Evolutionary conservation across 352 stramenopile species (phyloP), one percentile per base, ranked within the genome.

Genomic region (Pythium biforme): DNA sequence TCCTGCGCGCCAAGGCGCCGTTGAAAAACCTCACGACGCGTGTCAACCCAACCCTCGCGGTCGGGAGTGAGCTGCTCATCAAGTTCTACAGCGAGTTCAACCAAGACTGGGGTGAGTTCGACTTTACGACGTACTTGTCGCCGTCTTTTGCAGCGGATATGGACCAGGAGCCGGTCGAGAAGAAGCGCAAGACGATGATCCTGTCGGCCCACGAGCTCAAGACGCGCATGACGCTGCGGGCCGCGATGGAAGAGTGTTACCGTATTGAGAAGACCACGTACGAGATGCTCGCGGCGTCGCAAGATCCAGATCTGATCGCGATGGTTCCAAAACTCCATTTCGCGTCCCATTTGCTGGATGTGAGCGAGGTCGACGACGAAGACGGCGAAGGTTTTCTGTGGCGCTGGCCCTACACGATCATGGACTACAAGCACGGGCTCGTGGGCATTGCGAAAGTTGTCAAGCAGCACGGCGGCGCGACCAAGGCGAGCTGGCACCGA

Each of bases 11-110:
- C 23, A 66, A 83, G 15, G 73, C 75, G 0, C 78, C 68, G 50
- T 55, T 92, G 53, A 83, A 77, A 29, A 83, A 68, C 45, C 62
- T 92, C 22, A 95, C 86, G 10, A 86, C 83, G 26, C 81, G 83
- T 15, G 83, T 85, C 10, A 95, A 95, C 40, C 86, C 86, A 25
- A 83, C 83, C 27, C 92, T 94, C 64, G 79, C 75, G 0, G 62
- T 95, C 22, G 81, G 79, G 19, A 76, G 79, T 33, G 70, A 63
- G 22, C 27, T 87, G 19, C 53, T 93, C 19, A 58, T 95, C 31
- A 95, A 95, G 59, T 92, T 92, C 29, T 94, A 90, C 62, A 95
- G 86, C 40, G 74, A 90, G 55, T 88, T 86, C 61, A 95, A 95
- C 50, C 69, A 89, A 48, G 79, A 86, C 19, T 95, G 85, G 84